Conservation (phyloP, 1,284 basidiomycete genomes). For the Puccinia hordei region DNA sequence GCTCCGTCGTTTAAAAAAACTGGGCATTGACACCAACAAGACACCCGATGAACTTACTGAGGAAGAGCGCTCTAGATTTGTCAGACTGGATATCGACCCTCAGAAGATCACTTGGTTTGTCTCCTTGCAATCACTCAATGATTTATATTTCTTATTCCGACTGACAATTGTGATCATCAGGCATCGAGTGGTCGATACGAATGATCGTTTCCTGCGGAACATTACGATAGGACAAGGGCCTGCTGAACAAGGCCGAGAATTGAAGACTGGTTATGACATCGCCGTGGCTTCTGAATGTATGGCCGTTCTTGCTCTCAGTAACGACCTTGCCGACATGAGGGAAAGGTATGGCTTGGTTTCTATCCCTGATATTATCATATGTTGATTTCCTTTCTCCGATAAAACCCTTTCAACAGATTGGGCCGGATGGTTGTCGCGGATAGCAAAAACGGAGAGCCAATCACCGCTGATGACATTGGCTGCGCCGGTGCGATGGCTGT, state of each 20-base stretch:
- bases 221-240: constrained; percentile 86
- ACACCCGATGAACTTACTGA: constrained; percentile 82
- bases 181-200: constrained; percentile 93
- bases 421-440: constrained; percentile 98
- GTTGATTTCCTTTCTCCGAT: neutral
- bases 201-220: constrained; percentile 94
- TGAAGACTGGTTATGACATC: constrained; percentile 93
- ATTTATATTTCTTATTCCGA: neutral
- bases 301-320: constrained; percentile 93
- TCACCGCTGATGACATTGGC: constrained; percentile 96
- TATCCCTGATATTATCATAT: neutral
- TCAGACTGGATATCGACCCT: constrained; percentile 86
- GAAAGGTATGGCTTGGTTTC: constrained; percentile 62
- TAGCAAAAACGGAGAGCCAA: constrained; percentile 81
- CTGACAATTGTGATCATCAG: constrained; percentile 21
- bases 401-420: constrained; percentile 61
- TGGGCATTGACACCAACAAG: constrained; percentile 82
- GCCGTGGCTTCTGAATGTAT: constrained; percentile 96
- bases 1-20: constrained; percentile 90
- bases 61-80: constrained; percentile 86
- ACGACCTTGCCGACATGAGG: constrained; percentile 86
- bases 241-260: constrained; percentile 86
- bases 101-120: constrained; percentile 83
- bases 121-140: neutral
- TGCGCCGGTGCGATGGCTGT: constrained; percentile 94